These are phyloP conservation scores for Cryptococcus sp. DNA, from an alignment of 1,284 basidiomycete species.

Conservation along the genomic window DNA sequence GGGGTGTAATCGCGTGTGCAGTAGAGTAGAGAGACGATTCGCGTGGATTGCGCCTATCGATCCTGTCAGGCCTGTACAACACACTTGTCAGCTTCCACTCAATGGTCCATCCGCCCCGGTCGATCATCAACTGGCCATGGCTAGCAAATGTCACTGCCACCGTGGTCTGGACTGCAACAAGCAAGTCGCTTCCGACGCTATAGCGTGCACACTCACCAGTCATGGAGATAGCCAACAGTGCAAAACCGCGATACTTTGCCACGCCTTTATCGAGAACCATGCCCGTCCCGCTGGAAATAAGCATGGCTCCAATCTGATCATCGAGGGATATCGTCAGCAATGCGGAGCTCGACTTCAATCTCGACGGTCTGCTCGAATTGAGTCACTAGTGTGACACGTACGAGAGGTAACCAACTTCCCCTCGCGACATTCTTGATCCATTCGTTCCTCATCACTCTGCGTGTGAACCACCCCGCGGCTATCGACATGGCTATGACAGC, in stretches of 20 bases:
- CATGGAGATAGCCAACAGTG: constrained; percentile 83
- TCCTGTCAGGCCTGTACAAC: constrained; percentile 69
- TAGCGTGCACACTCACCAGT: constrained; percentile 62
- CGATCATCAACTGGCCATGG: too few relatives aligned
- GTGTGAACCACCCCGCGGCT: constrained; percentile 58
- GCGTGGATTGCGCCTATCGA: constrained; percentile 89
- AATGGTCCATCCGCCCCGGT: not conserved
- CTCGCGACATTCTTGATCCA: constrained; percentile 62
- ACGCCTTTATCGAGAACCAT: constrained; percentile 90
- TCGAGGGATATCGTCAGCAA: not conserved
- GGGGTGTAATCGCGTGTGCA: constrained; percentile 45
- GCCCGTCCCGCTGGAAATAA: constrained; percentile 86
- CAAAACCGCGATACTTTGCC: constrained; percentile 81
- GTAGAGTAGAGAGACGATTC: constrained; percentile 77
- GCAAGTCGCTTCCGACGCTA: not conserved
- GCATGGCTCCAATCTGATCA: constrained; percentile 70
- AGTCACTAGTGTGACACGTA: constrained; percentile 48
- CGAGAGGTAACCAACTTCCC: constrained; percentile 86
- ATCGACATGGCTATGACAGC: constrained; percentile 63
- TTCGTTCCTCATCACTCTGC: constrained; percentile 57
- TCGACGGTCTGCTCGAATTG: not conserved
- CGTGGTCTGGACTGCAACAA: too few relatives aligned
- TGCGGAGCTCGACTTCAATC: not conserved
- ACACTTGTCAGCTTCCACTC: not conserved
- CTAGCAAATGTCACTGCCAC: too few relatives aligned